Evolutionary conservation across 306 rosid genomes (phyloP).

Genomic region (Vigna radiata): DNA sequence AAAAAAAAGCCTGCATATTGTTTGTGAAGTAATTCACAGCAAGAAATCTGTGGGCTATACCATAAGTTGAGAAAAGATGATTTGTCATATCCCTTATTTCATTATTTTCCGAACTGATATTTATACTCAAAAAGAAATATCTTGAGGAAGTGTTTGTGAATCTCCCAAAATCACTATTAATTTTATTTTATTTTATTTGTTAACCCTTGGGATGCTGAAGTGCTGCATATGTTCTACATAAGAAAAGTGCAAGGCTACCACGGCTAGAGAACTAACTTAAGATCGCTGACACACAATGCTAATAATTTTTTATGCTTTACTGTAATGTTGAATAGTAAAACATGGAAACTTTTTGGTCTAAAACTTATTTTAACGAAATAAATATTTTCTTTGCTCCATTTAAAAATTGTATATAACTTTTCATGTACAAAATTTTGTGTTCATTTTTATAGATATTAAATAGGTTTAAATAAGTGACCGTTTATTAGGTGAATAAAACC

Average conservation of each 20-base stretch:
- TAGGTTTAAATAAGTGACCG: background rate
- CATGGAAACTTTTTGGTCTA: background rate
- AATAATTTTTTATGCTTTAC: no score
- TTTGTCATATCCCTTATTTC: conserved; percentile 24
- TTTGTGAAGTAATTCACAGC: conserved; percentile 39
- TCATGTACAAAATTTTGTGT: background rate
- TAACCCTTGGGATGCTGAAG: conserved; percentile 7
- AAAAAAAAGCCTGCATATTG: conserved; percentile 20
- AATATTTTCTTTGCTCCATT: background rate
- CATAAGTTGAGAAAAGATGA: conserved; percentile 44
- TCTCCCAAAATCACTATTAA: background rate
- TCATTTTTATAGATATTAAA: background rate
- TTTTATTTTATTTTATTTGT: background rate
- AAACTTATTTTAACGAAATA: background rate
- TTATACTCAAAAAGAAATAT: conserved; percentile 17
- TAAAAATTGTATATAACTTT: background rate
- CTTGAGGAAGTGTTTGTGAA: conserved; percentile 16
- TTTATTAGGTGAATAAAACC: background rate
- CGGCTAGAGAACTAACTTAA: background rate
- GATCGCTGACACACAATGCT: background rate
- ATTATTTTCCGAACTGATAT: conserved; percentile 36
- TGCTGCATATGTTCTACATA: background rate
- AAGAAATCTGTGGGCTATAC: conserved; percentile 33
- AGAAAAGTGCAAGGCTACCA: background rate
- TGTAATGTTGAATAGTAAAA: background rate